Percentiles rank a stretch among this genome's conserved stretches.
phyloP scores from a whole-genome alignment of 768 basidiomycete genomes.

The Phaeotremella fagi region DNA sequence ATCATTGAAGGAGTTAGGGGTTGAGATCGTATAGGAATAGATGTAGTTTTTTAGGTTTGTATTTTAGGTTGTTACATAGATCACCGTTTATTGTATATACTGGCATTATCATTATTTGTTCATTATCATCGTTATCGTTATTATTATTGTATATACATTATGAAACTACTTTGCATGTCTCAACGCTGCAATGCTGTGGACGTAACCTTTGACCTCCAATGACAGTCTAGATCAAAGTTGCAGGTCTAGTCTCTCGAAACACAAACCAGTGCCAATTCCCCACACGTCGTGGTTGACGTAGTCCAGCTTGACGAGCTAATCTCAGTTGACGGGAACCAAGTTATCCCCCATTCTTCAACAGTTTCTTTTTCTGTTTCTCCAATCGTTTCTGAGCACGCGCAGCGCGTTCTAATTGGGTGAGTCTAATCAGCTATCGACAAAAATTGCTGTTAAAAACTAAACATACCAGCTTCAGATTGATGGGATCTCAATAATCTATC shows the following conservation, averaged over 20 bases:
- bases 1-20: neutral
- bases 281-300: no score
- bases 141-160: neutral
- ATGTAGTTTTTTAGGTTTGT: neutral
- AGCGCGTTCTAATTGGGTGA: conserved; percentile 3
- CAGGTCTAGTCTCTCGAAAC: no score
- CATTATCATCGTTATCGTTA: neutral
- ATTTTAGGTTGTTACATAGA: neutral
- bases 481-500: conserved; percentile 3
- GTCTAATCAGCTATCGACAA: no score
- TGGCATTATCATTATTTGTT: neutral
- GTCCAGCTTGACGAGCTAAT: no score
- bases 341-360: no score
- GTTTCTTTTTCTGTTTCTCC: neutral
- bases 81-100: no score
- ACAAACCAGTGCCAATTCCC: no score
- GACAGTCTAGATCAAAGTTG: no score
- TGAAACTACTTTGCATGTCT: neutral
- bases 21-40: neutral
- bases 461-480: conserved; percentile 12
- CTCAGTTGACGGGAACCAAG: no score
- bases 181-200: no score
- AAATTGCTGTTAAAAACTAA: no score
- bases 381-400: conserved; percentile 8
- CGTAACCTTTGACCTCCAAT: no score